A percentile compares a stretch with the other conserved stretches of the same genome.
Conservation (phyloP, 305 asterid species). For the Stenogyne calaminthoides region DNA sequence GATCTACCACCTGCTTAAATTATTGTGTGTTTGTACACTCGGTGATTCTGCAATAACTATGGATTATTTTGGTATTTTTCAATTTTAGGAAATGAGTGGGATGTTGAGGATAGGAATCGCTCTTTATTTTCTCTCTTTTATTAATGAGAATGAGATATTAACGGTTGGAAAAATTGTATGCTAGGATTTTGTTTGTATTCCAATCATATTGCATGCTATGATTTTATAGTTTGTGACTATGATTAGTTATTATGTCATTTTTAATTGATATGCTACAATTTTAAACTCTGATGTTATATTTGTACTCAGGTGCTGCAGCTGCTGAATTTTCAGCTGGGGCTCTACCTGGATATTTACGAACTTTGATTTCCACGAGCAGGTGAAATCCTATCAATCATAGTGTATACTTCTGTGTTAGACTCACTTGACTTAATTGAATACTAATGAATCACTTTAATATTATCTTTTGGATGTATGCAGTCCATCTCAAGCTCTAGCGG, state of each 20-base stretch:
- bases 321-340: conserved; percentile 97
- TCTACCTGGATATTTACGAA: conserved; percentile 69
- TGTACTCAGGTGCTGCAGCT: conserved; percentile 76
- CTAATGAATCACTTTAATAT: conserved; percentile 12
- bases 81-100: neutral
- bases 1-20: conserved; percentile 18
- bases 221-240: neutral
- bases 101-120: neutral
- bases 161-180: neutral
- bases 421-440: conserved; percentile 10
- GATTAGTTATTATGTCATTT: conserved; percentile 9
- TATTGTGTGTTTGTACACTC: conserved; percentile 4
- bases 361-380: conserved; percentile 55
- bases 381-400: conserved; percentile 24
- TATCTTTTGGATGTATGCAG: conserved; percentile 39
- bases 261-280: conserved; percentile 1
- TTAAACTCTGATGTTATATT: conserved; percentile 19
- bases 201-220: neutral
- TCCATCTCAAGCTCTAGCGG: conserved; percentile 71
- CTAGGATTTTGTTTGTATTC: neutral
- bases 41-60: neutral
- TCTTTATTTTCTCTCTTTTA: neutral
- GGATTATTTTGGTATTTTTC: neutral
- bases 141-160: conserved; percentile 1
- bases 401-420: conserved; percentile 8